Percentiles rank a stretch among this genome's conserved stretches.
Conservation (phyloP, 371 early-diverging fungal genomes). For the Actinomortierella wolfii region DNA sequence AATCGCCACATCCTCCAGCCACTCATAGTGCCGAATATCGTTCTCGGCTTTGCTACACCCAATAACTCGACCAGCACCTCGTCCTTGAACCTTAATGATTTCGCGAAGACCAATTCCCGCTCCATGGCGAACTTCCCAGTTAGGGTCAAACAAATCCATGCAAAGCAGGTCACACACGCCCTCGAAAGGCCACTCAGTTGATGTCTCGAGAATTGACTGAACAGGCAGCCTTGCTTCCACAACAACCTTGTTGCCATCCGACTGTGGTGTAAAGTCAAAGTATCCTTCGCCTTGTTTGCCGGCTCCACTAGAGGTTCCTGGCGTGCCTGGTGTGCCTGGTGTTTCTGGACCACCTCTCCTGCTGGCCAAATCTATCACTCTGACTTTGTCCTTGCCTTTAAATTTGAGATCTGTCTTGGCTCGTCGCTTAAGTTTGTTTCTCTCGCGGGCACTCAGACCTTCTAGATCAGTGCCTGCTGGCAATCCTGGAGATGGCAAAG, state of each 20-base stretch:
- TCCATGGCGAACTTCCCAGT: slow-evolving; percentile 97
- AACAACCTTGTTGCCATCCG: slow-evolving; percentile 72
- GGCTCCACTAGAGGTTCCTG: slow-evolving; percentile 47
- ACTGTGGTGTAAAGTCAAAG: slow-evolving; percentile 72
- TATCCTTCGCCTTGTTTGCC: slow-evolving; percentile 49
- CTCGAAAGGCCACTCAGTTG: slow-evolving; percentile 90
- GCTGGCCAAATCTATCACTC: slow-evolving; percentile 47
- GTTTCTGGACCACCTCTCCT: slow-evolving; percentile 39
- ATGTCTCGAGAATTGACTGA: slow-evolving; percentile 50
- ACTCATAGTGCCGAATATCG: slow-evolving; percentile 69
- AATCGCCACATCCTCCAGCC: slow-evolving; percentile 87
- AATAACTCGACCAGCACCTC: slow-evolving; percentile 78
- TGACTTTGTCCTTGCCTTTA: slow-evolving; percentile 69
- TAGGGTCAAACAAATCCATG: slow-evolving; percentile 88
- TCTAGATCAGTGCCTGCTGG: slow-evolving; percentile 65
- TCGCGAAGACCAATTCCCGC: slow-evolving; percentile 94
- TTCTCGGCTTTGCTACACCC: slow-evolving; percentile 61
- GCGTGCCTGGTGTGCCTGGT: slow-evolving; percentile 50
- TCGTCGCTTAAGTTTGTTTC: slow-evolving; percentile 87
- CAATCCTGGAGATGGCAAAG: slow-evolving; percentile 38
- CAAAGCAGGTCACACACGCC: slow-evolving; percentile 88
- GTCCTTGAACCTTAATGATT: slow-evolving; percentile 85
- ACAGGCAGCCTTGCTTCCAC: slow-evolving; percentile 70
- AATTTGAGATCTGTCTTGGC: slow-evolving; percentile 82
- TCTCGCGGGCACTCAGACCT: slow-evolving; percentile 90